Percentiles rank a stretch among this genome's conserved stretches.
phyloP scores from a whole-genome alignment of 2,329 filamentous ascomycete species.

The Xylariaceae sp. region DNA sequence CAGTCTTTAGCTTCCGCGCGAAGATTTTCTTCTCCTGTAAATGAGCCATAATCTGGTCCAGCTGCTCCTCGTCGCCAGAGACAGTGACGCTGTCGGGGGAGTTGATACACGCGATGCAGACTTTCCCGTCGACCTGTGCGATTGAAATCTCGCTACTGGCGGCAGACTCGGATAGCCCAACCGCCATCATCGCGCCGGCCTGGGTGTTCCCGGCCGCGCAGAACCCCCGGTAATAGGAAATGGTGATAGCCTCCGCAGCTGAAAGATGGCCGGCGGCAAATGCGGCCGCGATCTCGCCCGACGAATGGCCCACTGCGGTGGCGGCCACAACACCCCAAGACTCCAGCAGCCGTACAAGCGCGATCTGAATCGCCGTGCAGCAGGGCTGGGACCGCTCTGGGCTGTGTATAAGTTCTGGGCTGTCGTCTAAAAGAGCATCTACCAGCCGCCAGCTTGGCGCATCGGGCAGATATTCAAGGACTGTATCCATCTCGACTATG shows the following conservation, averaged over 20 bases:
- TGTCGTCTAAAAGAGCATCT: slow-evolving; percentile 2
- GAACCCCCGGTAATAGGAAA: slow-evolving; percentile 20
- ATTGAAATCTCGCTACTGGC: neutral
- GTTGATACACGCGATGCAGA: slow-evolving; percentile 20
- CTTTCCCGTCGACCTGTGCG: neutral
- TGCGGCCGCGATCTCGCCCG: slow-evolving; percentile 39
- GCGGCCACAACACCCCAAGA: slow-evolving; percentile 12
- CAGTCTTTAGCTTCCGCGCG: slow-evolving; percentile 1
- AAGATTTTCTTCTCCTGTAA: neutral
- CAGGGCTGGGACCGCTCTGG: slow-evolving; percentile 13
- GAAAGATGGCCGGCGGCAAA: slow-evolving; percentile 33
- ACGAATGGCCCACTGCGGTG: slow-evolving; percentile 26
- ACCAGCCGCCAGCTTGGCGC: slow-evolving; percentile 15
- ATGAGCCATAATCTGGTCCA: neutral
- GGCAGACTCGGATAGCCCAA: neutral
- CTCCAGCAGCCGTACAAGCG: slow-evolving; percentile 12
- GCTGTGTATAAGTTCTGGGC: slow-evolving; percentile 4
- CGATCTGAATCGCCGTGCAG: slow-evolving; percentile 25
- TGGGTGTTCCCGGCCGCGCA: neutral
- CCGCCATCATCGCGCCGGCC: slow-evolving; percentile 22
- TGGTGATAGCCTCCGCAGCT: slow-evolving; percentile 10
- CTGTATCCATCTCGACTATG: slow-evolving; percentile 14
- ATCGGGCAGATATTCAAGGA: slow-evolving; percentile 1
- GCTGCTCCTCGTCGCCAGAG: neutral
- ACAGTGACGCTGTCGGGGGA: slow-evolving; percentile 17